Conservation (phyloP, 2,329 filamentous ascomycete genomes). For the Gliomastix tumulicola region DNA sequence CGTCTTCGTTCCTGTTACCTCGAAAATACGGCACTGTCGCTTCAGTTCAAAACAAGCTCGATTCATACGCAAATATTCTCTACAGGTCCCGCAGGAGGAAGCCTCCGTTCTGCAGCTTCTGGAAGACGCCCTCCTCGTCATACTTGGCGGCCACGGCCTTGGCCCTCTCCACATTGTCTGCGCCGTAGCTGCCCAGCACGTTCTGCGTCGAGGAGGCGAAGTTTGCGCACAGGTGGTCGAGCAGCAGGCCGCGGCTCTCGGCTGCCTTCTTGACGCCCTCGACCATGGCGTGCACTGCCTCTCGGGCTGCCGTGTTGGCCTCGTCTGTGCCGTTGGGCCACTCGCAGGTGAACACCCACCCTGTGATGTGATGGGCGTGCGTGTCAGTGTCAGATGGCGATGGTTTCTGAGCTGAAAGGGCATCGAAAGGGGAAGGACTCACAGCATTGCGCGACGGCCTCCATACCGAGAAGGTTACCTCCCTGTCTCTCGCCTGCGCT, state of each 20-base stretch:
- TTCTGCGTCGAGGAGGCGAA: slow-evolving; percentile 12
- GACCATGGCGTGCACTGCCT: slow-evolving; percentile 2
- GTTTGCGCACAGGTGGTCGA: slow-evolving; percentile 18
- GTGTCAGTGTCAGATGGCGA: neutral
- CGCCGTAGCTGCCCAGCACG: slow-evolving; percentile 11
- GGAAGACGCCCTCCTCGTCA: slow-evolving; percentile 1
- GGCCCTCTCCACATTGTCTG: slow-evolving; percentile 12
- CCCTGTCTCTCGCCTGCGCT: neutral
- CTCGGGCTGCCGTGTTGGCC: slow-evolving; percentile 2
- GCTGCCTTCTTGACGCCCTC: slow-evolving; percentile 3
- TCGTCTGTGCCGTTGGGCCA: slow-evolving; percentile 2
- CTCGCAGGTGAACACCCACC: neutral
- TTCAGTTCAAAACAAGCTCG: no score
- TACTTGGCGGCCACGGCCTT: slow-evolving; percentile 9
- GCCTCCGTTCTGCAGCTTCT: neutral
- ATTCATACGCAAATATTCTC: neutral
- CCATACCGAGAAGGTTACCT: slow-evolving; percentile 21
- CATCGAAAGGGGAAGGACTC: no score
- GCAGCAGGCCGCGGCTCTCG: slow-evolving; percentile 6
- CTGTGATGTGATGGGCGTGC: no score
- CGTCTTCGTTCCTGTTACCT: no score
- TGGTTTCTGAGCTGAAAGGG: no score
- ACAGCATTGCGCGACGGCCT: slow-evolving; percentile 20
- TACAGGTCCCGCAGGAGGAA: neutral
- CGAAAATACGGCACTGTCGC: no score